Conservation (phyloP, 805 yeast genomes). For the Lipomyces chichibuensis region DNA sequence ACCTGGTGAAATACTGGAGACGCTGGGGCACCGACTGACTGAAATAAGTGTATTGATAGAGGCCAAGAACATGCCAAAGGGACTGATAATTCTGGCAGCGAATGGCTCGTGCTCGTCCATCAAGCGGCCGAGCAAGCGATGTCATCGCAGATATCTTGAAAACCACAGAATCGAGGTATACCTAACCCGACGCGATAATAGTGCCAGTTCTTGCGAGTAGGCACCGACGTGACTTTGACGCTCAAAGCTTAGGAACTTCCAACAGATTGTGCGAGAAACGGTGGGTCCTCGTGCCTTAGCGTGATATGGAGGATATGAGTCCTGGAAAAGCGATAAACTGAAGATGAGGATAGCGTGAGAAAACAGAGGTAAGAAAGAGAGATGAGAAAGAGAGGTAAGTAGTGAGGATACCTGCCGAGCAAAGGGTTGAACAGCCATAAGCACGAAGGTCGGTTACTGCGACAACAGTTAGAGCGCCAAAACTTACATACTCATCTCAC, state of each 20-base stretch:
- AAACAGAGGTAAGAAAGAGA: no score
- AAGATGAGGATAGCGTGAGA: neutral
- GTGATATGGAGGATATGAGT: neutral
- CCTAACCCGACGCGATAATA: slow-evolving; percentile 56
- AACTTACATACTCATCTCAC: no score
- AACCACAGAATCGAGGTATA: no score
- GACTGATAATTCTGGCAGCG: slow-evolving; percentile 63
- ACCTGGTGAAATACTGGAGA: no score
- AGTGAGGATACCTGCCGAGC: no score
- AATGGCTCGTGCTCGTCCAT: slow-evolving; percentile 56
- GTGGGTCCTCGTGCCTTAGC: neutral
- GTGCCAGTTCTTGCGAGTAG: slow-evolving; percentile 35
- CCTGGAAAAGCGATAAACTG: neutral
- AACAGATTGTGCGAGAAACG: slow-evolving; percentile 10
- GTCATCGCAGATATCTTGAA: slow-evolving; percentile 87
- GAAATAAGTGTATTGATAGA: no score
- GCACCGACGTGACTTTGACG: slow-evolving; percentile 36
- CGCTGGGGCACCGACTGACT: no score
- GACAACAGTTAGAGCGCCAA: no score
- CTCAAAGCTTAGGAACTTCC: slow-evolving; percentile 26
- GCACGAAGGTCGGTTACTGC: no score
- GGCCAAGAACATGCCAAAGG: slow-evolving; percentile 63
- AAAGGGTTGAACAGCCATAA: no score
- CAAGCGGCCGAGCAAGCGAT: slow-evolving; percentile 71
- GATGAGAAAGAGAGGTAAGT: no score